phyloP scores from a whole-genome alignment of 805 yeast genomes.

The Cyberlindnera mississippiensis region DNA sequence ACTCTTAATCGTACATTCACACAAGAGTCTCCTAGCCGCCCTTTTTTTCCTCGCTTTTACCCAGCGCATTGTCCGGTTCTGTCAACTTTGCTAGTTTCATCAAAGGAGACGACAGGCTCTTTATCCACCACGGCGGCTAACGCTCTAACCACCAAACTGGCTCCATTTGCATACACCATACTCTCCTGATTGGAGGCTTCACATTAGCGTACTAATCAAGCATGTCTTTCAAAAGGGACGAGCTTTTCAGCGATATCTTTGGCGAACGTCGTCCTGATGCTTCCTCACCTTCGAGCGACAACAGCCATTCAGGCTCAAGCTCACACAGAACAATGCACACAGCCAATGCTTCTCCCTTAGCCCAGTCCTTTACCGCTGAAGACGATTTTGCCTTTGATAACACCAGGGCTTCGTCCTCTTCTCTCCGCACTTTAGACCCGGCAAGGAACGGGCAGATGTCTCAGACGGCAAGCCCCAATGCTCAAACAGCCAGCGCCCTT shows the following conservation, averaged over 20 bases:
- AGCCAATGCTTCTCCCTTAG: neutral
- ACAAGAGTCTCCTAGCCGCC: no score
- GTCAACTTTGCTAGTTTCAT: no score
- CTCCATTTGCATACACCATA: no score
- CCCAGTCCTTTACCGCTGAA: neutral
- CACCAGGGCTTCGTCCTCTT: neutral
- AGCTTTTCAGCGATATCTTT: slow-evolving; percentile 30
- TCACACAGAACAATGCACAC: neutral
- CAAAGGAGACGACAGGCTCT: no score
- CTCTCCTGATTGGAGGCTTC: no score
- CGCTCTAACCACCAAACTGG: no score
- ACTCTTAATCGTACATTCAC: no score
- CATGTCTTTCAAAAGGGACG: slow-evolving; percentile 23
- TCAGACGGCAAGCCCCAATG: neutral
- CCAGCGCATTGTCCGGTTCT: no score
- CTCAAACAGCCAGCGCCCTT: neutral
- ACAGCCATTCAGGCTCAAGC: neutral
- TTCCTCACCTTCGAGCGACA: slow-evolving; percentile 2
- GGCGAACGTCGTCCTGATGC: slow-evolving; percentile 27
- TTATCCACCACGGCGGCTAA: no score
- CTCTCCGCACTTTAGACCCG: slow-evolving; percentile 8
- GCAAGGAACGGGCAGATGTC: slow-evolving; percentile 3
- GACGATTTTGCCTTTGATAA: slow-evolving; percentile 8
- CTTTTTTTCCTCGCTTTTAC: no score
- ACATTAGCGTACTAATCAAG: no score